phyloP scores from a whole-genome alignment of 1,284 basidiomycete genomes.

The Jaminaea rosea region DNA sequence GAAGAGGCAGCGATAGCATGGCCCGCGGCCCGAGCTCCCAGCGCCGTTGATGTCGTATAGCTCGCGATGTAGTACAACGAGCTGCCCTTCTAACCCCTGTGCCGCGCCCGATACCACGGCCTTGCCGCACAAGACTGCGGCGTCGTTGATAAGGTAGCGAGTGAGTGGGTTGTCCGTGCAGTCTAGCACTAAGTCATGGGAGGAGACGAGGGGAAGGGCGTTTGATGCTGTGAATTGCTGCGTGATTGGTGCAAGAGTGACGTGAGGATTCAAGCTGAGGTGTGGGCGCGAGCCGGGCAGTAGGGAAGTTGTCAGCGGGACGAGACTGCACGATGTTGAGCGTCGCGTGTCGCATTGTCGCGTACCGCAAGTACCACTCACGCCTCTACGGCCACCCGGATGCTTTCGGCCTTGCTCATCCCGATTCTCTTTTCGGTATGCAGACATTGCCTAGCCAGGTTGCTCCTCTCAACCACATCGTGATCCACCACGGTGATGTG shows the following conservation, averaged over 20 bases:
- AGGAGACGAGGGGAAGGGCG: slow-evolving; percentile 18
- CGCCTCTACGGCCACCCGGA: slow-evolving; percentile 52
- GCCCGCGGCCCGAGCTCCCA: slow-evolving; percentile 53
- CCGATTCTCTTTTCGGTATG: slow-evolving; percentile 75
- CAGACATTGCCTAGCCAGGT: slow-evolving; percentile 85
- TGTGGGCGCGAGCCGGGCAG: too few relatives aligned
- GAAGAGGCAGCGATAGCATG: slow-evolving; percentile 92
- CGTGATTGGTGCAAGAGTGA: slow-evolving; percentile 17
- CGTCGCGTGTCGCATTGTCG: neutral
- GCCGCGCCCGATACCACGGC: slow-evolving; percentile 89
- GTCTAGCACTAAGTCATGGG: slow-evolving; percentile 68
- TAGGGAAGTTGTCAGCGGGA: slow-evolving; percentile 2
- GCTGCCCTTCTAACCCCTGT: slow-evolving; percentile 80
- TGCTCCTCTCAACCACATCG: slow-evolving; percentile 80
- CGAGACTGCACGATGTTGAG: slow-evolving; percentile 3
- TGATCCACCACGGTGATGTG: slow-evolving; percentile 80
- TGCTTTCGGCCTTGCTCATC: slow-evolving; percentile 61
- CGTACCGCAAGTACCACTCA: slow-evolving; percentile 42
- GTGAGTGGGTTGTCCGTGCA: slow-evolving; percentile 91
- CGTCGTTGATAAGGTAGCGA: slow-evolving; percentile 88
- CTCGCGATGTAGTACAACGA: slow-evolving; percentile 48
- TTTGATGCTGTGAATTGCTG: slow-evolving; percentile 21
- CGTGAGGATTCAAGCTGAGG: slow-evolving; percentile 35
- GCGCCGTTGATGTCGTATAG: neutral
- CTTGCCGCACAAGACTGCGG: slow-evolving; percentile 62